Conservation (phyloP, 495 filamentous ascomycete species). For the Penicillium psychrofluorescens region DNA sequence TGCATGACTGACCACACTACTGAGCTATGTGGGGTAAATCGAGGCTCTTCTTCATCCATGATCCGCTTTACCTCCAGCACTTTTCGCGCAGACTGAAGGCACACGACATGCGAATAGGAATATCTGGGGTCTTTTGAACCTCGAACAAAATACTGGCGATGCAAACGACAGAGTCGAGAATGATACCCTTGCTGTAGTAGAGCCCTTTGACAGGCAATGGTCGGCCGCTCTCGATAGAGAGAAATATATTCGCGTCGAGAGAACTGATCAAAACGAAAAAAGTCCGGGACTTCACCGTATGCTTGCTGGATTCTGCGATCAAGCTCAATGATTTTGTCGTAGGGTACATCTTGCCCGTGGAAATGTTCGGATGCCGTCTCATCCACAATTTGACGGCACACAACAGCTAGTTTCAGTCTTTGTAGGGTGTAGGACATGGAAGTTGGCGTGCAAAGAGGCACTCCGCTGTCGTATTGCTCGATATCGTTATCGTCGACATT, state of each 20-base stretch:
- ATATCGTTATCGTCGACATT: conserved; percentile 23
- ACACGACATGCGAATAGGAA: conserved; percentile 37
- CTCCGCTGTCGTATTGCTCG: background rate
- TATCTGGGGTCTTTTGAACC: conserved; percentile 33
- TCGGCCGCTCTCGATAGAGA: conserved; percentile 28
- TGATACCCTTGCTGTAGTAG: conserved; percentile 34
- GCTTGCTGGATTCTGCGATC: conserved; percentile 27
- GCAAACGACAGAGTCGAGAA: conserved; percentile 35
- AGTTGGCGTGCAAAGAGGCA: conserved; percentile 24
- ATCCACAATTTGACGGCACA: conserved; percentile 38
- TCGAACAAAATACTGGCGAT: conserved; percentile 34
- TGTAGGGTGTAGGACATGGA: conserved; percentile 37
- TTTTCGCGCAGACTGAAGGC: conserved; percentile 37
- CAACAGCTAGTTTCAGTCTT: conserved; percentile 30
- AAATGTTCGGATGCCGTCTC: conserved; percentile 20
- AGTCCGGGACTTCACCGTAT: conserved; percentile 15
- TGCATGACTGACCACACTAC: conserved; percentile 33
- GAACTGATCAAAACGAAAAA: conserved; percentile 29
- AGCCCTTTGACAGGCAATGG: conserved; percentile 33
- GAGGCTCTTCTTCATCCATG: conserved; percentile 28
- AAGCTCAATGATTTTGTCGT: conserved; percentile 27
- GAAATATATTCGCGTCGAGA: conserved; percentile 22
- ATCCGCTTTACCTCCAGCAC: conserved; percentile 33
- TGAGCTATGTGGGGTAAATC: conserved; percentile 17
- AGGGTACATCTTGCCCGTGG: conserved; percentile 21